A percentile compares a stretch with the other conserved stretches of the same genome.
These are phyloP conservation scores for Paraconiothyrium sp. DNA, from an alignment of 2,329 filamentous ascomycete species.

Conservation along the genomic window DNA sequence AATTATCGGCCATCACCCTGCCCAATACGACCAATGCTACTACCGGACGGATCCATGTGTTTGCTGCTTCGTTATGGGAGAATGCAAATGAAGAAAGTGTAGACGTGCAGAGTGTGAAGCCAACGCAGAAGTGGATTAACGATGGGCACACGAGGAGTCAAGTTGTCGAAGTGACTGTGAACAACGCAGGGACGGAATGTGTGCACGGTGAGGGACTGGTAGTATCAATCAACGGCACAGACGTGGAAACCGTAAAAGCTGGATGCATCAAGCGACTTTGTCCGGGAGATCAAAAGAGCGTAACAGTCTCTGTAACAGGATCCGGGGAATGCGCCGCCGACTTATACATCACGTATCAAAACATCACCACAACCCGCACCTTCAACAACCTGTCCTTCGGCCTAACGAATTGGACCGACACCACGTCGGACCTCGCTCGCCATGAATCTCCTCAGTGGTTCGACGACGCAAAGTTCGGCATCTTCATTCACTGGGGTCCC, in stretches of 20 bases:
- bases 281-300: conserved; percentile 53
- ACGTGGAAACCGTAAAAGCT: conserved; percentile 45
- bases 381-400: conserved; percentile 12
- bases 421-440: conserved; percentile 36
- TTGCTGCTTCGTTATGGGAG: conserved; percentile 49
- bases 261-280: conserved; percentile 52
- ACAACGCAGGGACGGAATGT: conserved; percentile 24
- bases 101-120: conserved; percentile 52
- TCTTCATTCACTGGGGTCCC: conserved; percentile 69
- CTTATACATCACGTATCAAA: conserved; percentile 46
- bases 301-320: conserved; percentile 40
- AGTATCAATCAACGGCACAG: conserved; percentile 35
- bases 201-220: conserved; percentile 21
- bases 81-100: conserved; percentile 16
- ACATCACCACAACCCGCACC: conserved; percentile 8
- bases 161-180: conserved; percentile 45
- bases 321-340: conserved; percentile 32
- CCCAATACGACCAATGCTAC: conserved; percentile 51
- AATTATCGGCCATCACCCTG: conserved; percentile 52
- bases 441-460: conserved; percentile 64
- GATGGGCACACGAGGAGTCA: conserved; percentile 48
- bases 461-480: conserved; percentile 65
- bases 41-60: conserved; percentile 52
- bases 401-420: conserved; percentile 17
- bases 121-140: conserved; percentile 50